Conservation (phyloP, 768 basidiomycete genomes). For the Ramaria sp. region DNA sequence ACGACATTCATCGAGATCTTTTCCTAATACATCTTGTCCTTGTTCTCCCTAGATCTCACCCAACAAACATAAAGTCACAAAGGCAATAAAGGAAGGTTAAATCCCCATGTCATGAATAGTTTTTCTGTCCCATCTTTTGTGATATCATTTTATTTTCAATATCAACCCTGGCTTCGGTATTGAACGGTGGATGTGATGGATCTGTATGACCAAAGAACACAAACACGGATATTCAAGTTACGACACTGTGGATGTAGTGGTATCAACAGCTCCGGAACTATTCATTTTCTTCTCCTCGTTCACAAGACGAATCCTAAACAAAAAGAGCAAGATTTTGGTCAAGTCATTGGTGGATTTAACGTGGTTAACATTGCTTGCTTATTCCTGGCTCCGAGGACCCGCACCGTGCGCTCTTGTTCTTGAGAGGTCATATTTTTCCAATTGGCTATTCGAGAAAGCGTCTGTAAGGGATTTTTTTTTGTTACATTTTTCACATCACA, state of each 20-base stretch:
- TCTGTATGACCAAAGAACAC: neutral
- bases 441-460: constrained; percentile 53
- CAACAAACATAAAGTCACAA: too few relatives aligned
- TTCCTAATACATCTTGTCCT: too few relatives aligned
- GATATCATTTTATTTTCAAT: too few relatives aligned
- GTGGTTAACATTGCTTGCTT: constrained; percentile 22
- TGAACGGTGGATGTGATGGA: too few relatives aligned
- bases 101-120: too few relatives aligned
- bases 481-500: neutral
- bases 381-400: constrained; percentile 43
- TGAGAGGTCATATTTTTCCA: constrained; percentile 47
- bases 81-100: too few relatives aligned
- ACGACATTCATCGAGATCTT: too few relatives aligned
- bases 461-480: constrained; percentile 25
- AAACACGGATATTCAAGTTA: neutral
- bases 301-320: neutral
- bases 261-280: neutral
- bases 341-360: neutral
- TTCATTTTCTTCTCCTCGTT: constrained; percentile 1
- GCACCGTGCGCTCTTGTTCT: constrained; percentile 46
- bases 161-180: too few relatives aligned
- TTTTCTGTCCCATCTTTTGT: too few relatives aligned
- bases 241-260: neutral
- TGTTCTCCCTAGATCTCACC: too few relatives aligned
- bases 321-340: neutral